A percentile compares a stretch with the other conserved stretches of the same genome.
phyloP scores from a whole-genome alignment of 2,329 filamentous ascomycete species.

The Beauveria asiatica region DNA sequence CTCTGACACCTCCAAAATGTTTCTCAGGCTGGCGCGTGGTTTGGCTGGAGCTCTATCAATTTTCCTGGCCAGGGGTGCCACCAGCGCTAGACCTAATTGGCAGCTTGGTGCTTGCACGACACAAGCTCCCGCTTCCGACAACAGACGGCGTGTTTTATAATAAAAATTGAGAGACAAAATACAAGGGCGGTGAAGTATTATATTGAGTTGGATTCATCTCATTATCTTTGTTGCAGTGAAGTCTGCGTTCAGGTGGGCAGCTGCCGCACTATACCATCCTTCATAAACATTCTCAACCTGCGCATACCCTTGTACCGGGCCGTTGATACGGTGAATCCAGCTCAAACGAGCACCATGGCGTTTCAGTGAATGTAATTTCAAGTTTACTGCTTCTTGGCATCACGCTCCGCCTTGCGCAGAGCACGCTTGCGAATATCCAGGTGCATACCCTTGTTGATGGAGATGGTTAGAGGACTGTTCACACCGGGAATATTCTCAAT shows the following conservation, averaged over 20 bases:
- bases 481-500: conserved; percentile 52
- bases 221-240: background rate
- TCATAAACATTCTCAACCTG: background rate
- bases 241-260: no score
- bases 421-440: conserved; percentile 73
- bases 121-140: background rate
- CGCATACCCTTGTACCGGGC: no score
- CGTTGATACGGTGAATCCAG: background rate
- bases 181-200: background rate
- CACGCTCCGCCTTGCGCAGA: conserved; percentile 73
- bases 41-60: conserved; percentile 10
- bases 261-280: background rate
- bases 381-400: conserved; percentile 57
- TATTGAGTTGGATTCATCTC: background rate
- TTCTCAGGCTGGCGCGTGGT: conserved; percentile 3
- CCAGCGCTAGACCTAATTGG: conserved; percentile 9
- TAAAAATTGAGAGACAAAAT: background rate
- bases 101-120: background rate
- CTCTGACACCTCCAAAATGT: conserved; percentile 5
- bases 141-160: background rate
- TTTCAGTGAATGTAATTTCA: background rate
- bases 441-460: conserved; percentile 61
- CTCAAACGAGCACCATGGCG: background rate
- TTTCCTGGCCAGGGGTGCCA: conserved; percentile 4
- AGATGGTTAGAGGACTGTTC: conserved; percentile 37